These are phyloP conservation scores for Postia placenta DNA, from an alignment of 768 basidiomycete species.

Conservation along the genomic window DNA sequence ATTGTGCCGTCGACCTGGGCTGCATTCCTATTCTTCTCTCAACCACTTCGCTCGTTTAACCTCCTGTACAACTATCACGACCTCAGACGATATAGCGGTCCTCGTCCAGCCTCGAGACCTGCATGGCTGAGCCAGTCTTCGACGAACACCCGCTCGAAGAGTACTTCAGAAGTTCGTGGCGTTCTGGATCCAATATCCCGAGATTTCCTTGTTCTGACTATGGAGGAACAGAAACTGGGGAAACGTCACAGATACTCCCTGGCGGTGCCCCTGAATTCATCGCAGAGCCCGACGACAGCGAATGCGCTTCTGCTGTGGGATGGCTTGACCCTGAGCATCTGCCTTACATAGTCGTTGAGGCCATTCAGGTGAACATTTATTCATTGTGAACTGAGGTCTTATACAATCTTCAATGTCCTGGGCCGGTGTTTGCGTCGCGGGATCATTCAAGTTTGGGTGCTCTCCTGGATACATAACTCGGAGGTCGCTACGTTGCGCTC, in stretches of 20 bases:
- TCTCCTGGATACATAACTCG: no score
- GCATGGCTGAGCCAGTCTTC: conserved; percentile 77
- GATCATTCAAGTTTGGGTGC: no score
- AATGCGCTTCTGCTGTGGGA: neutral
- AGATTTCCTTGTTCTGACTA: neutral
- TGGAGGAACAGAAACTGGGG: conserved; percentile 49
- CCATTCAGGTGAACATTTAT: conserved; percentile 12
- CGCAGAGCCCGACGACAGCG: conserved; percentile 29
- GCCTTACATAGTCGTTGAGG: conserved; percentile 8
- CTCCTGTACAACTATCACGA: neutral
- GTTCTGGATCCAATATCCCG: neutral
- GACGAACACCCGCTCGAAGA: conserved; percentile 72
- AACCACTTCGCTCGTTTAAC: neutral
- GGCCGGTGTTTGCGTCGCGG: no score
- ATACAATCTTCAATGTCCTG: no score
- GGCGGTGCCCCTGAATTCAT: conserved; percentile 39
- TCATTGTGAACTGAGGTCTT: no score
- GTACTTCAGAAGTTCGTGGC: conserved; percentile 56
- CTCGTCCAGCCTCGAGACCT: neutral
- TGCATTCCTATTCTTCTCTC: neutral
- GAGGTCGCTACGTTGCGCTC: no score
- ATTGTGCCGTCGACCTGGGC: neutral
- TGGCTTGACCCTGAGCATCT: conserved; percentile 5
- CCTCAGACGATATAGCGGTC: neutral
- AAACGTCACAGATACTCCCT: conserved; percentile 50